phyloP scores from a whole-genome alignment of 305 asterid species.

The Fraxinus ornus region DNA sequence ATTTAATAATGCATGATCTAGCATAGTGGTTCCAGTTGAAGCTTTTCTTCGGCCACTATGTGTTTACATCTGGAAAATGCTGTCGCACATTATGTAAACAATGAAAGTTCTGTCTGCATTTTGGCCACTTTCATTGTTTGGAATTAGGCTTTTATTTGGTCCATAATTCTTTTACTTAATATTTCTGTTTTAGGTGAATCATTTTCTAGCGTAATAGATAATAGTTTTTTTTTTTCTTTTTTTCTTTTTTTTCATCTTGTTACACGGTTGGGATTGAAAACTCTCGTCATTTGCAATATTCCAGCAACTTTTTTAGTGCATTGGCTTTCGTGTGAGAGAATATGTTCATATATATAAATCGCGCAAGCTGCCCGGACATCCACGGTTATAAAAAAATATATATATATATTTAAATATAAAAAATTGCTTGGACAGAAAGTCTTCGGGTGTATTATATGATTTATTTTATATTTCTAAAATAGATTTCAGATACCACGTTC shows the following conservation, averaged over 20 bases:
- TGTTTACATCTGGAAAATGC: neutral
- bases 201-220: neutral
- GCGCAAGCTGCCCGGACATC: too few species aligned
- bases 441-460: constrained; percentile 21
- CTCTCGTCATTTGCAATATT: neutral
- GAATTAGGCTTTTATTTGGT: neutral
- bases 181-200: neutral
- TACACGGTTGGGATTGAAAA: neutral
- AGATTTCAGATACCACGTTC: constrained; percentile 77
- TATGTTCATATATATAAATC: neutral
- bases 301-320: neutral
- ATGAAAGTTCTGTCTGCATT: neutral
- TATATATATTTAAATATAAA: too few species aligned
- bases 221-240: neutral
- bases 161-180: neutral
- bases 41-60: neutral
- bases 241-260: too few species aligned
- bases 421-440: constrained; percentile 1
- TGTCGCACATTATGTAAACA: neutral
- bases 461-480: constrained; percentile 8
- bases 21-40: neutral
- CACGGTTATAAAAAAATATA: too few species aligned
- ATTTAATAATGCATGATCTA: neutral
- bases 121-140: neutral
- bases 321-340: neutral